A percentile compares a stretch with the other conserved stretches of the same genome.
Conservation (phyloP, 2,329 filamentous ascomycete species). For the Pestalotiopsis sp. region DNA sequence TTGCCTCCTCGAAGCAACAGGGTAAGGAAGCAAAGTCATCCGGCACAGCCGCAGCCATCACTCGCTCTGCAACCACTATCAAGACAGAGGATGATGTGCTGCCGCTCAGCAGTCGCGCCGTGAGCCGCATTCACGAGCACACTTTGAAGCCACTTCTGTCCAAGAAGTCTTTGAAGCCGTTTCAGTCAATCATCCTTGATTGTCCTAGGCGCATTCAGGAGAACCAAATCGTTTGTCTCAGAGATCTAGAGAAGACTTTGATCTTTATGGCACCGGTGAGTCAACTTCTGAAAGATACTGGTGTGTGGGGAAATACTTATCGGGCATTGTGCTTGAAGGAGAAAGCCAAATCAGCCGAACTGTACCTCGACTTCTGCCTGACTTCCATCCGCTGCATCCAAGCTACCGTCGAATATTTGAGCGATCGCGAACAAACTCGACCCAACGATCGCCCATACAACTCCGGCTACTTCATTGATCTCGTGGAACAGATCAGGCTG, state of each 20-base stretch:
- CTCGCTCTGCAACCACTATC: slow-evolving; percentile 56
- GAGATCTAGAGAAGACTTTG: slow-evolving; percentile 92
- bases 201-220: slow-evolving; percentile 78
- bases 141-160: slow-evolving; percentile 78
- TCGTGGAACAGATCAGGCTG: slow-evolving; percentile 88
- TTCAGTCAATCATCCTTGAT: slow-evolving; percentile 78
- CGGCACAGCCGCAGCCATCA: slow-evolving; percentile 59
- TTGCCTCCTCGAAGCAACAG: slow-evolving; percentile 64
- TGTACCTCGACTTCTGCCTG: slow-evolving; percentile 87
- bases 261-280: slow-evolving; percentile 93
- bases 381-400: slow-evolving; percentile 89
- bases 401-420: slow-evolving; percentile 82
- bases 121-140: slow-evolving; percentile 77
- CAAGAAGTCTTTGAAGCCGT: slow-evolving; percentile 74
- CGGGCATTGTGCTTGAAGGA: slow-evolving; percentile 75
- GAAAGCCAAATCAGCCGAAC: slow-evolving; percentile 68
- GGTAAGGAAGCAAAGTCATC: slow-evolving; percentile 44
- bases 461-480: slow-evolving; percentile 95
- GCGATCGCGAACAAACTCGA: slow-evolving; percentile 83
- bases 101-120: slow-evolving; percentile 69
- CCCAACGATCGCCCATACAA: slow-evolving; percentile 88
- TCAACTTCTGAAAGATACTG: slow-evolving; percentile 56
- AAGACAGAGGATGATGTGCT: slow-evolving; percentile 50
- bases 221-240: slow-evolving; percentile 86
- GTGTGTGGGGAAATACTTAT: slow-evolving; percentile 67